These are phyloP conservation scores for Closterium sp. DNA, from an alignment of 139 green algal genomes.

Conservation along the genomic window DNA sequence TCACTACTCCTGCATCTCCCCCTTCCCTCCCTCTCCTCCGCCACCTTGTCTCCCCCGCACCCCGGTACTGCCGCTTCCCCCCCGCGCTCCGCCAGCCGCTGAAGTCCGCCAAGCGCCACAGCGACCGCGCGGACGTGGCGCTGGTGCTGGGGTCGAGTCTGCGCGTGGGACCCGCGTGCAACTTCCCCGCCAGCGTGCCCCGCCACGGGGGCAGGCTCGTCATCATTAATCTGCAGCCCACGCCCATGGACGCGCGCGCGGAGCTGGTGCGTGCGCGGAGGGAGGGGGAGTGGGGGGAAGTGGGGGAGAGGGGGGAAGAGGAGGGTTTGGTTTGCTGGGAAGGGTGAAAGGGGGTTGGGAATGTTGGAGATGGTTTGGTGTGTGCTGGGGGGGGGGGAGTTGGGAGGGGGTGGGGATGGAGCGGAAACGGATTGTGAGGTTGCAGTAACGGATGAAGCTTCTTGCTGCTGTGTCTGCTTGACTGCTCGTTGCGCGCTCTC, in stretches of 20 bases:
- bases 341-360: background rate
- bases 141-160: conserved; percentile 38
- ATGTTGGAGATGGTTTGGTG: background rate
- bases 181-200: conserved; percentile 28
- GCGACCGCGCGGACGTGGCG: conserved; percentile 17
- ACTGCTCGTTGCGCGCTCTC: no score
- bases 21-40: background rate
- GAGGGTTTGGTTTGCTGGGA: background rate
- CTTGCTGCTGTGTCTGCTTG: background rate
- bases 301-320: background rate
- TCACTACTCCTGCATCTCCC: background rate
- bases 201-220: conserved; percentile 14
- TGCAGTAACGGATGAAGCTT: background rate
- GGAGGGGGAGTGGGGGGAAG: background rate
- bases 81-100: background rate
- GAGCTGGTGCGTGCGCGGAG: conserved; percentile 7
- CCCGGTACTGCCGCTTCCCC: background rate
- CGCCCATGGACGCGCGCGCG: conserved; percentile 22
- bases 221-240: conserved; percentile 36
- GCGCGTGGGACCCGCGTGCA: conserved; percentile 29
- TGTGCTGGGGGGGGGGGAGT: background rate
- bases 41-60: background rate
- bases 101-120: conserved; percentile 10
- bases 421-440: background rate
- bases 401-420: background rate